phyloP scores from a whole-genome alignment of 129 eudicot species.

The Deinandra increscens region DNA sequence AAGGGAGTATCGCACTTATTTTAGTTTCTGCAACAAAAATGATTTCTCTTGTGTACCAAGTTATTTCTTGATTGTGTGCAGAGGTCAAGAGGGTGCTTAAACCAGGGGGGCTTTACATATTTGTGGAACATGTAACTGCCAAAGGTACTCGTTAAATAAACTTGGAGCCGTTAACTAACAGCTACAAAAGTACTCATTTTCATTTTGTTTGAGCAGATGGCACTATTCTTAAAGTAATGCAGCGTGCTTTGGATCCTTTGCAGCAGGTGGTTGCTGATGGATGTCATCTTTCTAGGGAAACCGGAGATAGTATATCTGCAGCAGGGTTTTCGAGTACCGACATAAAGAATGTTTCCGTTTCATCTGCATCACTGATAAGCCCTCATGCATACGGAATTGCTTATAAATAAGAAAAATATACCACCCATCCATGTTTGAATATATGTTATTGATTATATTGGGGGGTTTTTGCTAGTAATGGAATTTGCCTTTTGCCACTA shows the following conservation, averaged over 20 bases:
- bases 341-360: conserved; percentile 44
- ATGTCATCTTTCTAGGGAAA: conserved; percentile 83
- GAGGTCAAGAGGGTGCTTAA: conserved; percentile 85
- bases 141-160: conserved; percentile 41
- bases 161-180: not conserved
- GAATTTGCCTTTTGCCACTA: not conserved
- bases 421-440: not conserved
- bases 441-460: not conserved
- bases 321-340: conserved; percentile 71
- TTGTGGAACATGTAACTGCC: conserved; percentile 91
- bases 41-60: not conserved
- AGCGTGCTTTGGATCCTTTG: conserved; percentile 72
- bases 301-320: conserved; percentile 55
- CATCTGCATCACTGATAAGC: conserved; percentile 57
- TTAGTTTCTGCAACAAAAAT: not conserved
- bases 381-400: conserved; percentile 89
- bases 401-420: conserved; percentile 34
- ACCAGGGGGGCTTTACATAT: conserved; percentile 84
- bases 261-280: conserved; percentile 87
- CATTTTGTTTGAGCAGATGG: conserved; percentile 57
- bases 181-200: conserved; percentile 7
- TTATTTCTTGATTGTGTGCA: conserved; percentile 29
- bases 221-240: conserved; percentile 56
- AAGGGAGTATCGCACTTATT: not conserved
- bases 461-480: not conserved